Evolutionary conservation across 2,329 filamentous ascomycete genomes (phyloP).

Genomic region (Scopulariopsis brevicaulis): DNA sequence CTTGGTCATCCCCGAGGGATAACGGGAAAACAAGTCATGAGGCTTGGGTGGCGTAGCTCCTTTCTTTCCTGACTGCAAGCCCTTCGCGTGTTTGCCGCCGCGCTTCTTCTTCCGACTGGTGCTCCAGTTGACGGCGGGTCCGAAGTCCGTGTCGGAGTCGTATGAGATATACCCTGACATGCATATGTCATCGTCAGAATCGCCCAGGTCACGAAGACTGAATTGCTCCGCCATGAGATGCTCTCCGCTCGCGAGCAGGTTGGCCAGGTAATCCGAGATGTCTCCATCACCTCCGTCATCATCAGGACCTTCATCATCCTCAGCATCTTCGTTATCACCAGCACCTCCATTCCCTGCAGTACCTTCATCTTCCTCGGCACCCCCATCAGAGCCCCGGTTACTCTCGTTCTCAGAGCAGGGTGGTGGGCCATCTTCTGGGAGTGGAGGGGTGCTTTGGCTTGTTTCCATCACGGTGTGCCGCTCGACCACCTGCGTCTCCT

Average conservation of each 20-base stretch:
- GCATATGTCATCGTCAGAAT: constrained; percentile 12
- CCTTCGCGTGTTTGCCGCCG: background rate
- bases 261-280: constrained; percentile 57
- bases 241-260: constrained; percentile 40
- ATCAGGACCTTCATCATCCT: background rate
- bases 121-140: background rate
- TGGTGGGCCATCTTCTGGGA: background rate
- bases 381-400: background rate
- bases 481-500: background rate
- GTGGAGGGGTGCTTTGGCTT: background rate
- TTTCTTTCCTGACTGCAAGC: background rate
- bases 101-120: background rate
- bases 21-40: constrained; percentile 57
- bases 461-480: background rate
- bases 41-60: constrained; percentile 8
- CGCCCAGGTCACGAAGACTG: constrained; percentile 23
- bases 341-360: background rate
- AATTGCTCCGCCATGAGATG: constrained; percentile 49
- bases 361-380: constrained; percentile 24
- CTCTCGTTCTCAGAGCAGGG: background rate
- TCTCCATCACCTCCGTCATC: background rate
- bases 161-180: background rate
- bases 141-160: background rate
- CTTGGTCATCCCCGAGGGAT: constrained; percentile 59
- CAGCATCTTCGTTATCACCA: constrained; percentile 15